phyloP scores from a whole-genome alignment of 768 basidiomycete species.

The Agaricus subrufescens region DNA sequence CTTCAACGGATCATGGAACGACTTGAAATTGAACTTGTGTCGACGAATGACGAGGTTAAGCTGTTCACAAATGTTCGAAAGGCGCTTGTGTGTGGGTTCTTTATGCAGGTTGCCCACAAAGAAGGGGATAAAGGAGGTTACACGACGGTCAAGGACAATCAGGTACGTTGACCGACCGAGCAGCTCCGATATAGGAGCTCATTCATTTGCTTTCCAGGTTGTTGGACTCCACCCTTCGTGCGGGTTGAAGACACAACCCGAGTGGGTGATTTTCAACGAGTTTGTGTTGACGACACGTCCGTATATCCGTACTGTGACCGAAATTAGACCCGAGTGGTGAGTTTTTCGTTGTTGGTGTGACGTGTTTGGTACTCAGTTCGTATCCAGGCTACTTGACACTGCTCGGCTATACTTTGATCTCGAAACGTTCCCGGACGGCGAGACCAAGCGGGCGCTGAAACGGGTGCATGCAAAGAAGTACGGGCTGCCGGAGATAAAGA shows the following conservation, averaged over 20 bases:
- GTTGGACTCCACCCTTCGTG: conserved; percentile 80
- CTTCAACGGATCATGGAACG: conserved; percentile 90
- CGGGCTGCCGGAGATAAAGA: conserved; percentile 17
- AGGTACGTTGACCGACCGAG: conserved; percentile 39
- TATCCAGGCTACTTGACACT: conserved; percentile 32
- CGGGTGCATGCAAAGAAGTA: conserved; percentile 49
- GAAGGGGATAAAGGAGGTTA: conserved; percentile 89
- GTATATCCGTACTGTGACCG: conserved; percentile 90
- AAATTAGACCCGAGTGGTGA: conserved; percentile 83
- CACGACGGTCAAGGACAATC: conserved; percentile 92
- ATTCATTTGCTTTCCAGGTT: conserved; percentile 29
- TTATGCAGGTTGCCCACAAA: conserved; percentile 97
- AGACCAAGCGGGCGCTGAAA: conserved; percentile 62
- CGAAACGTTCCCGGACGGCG: conserved; percentile 57
- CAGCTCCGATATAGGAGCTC: neutral
- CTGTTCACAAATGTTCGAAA: conserved; percentile 73
- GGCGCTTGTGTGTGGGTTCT: conserved; percentile 88
- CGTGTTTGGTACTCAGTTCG: conserved; percentile 2
- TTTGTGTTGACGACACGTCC: conserved; percentile 88
- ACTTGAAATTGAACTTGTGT: conserved; percentile 73
- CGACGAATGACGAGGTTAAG: conserved; percentile 62
- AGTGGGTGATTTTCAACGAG: conserved; percentile 82
- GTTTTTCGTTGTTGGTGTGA: conserved; percentile 2
- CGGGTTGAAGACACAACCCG: conserved; percentile 76
- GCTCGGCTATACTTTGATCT: conserved; percentile 66